These are phyloP conservation scores for Quambalaria eucalypti DNA, from an alignment of 1,284 basidiomycete species.

Conservation along the genomic window DNA sequence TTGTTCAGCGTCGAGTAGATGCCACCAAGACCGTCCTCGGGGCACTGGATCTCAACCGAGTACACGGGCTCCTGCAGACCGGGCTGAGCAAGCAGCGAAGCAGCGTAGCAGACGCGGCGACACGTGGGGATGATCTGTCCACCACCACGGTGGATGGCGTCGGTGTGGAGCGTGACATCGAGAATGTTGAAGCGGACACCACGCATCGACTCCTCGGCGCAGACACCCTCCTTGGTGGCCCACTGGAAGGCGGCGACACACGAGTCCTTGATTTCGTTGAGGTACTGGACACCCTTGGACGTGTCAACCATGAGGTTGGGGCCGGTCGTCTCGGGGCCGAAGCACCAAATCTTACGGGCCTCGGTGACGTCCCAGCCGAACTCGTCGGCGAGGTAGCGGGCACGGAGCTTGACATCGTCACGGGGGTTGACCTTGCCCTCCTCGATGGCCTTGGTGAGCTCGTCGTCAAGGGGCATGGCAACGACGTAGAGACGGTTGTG, in stretches of 20 bases:
- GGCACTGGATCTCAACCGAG: constrained; percentile 96
- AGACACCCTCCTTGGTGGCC: constrained; percentile 79
- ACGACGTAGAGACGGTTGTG: constrained; percentile 97
- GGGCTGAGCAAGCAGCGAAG: constrained; percentile 81
- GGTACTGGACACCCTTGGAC: constrained; percentile 81
- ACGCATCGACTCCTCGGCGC: constrained; percentile 96
- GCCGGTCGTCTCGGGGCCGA: constrained; percentile 96
- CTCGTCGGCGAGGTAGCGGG: constrained; percentile 90
- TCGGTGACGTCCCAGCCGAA: constrained; percentile 98
- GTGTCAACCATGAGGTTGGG: constrained; percentile 95
- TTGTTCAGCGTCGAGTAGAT: constrained; percentile 90
- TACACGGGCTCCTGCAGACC: constrained; percentile 94
- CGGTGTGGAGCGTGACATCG: constrained; percentile 93
- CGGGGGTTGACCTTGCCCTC: constrained; percentile 73
- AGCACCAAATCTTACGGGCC: constrained; percentile 99
- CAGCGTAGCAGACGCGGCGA: constrained; percentile 93
- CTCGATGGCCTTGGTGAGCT: constrained; percentile 88
- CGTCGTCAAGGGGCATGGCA: constrained; percentile 86
- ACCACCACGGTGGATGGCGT: constrained; percentile 99
- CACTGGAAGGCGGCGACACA: constrained; percentile 99
- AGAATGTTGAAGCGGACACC: constrained; percentile 92
- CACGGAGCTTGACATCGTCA: constrained; percentile 96
- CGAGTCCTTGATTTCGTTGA: constrained; percentile 95
- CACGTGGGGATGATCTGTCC: constrained; percentile 94
- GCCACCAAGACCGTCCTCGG: constrained; percentile 94